phyloP scores from a whole-genome alignment of 2,329 filamentous ascomycete genomes.

The Fusarium sp. region DNA sequence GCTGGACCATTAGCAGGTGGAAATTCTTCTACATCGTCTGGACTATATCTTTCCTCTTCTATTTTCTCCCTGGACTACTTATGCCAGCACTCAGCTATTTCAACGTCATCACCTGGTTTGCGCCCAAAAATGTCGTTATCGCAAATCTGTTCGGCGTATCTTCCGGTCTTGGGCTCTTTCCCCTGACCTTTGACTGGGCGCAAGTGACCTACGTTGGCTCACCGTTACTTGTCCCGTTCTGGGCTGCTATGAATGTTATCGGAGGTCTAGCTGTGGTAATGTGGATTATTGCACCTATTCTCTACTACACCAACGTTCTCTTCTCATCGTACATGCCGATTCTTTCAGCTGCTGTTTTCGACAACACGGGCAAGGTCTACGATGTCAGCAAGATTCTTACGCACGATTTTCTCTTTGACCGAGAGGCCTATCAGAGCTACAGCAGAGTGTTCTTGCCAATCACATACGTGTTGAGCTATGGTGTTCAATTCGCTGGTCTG shows the following conservation, averaged over 20 bases:
- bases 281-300: constrained; percentile 83
- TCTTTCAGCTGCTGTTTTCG: constrained; percentile 84
- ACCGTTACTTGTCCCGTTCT: constrained; percentile 84
- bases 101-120: constrained; percentile 89
- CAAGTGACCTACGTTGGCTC: constrained; percentile 91
- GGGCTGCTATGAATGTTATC: constrained; percentile 87
- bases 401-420: constrained; percentile 80
- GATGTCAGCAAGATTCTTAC: constrained; percentile 85
- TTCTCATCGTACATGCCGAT: constrained; percentile 90
- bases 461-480: constrained; percentile 88
- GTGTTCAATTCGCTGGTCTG: constrained; percentile 84
- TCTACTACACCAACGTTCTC: constrained; percentile 83
- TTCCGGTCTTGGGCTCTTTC: constrained; percentile 86
- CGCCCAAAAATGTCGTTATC: constrained; percentile 84
- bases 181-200: constrained; percentile 90
- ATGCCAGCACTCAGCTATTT: constrained; percentile 90
- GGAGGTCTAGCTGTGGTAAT: constrained; percentile 83
- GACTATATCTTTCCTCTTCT: constrained; percentile 78
- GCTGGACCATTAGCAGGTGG: constrained; percentile 85
- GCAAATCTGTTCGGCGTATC: constrained; percentile 87
- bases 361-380: constrained; percentile 83
- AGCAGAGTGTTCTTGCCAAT: constrained; percentile 87
- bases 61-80: constrained; percentile 84
- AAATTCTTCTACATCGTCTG: constrained; percentile 85
- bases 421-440: constrained; percentile 80